Evolutionary conservation across 139 green algal species (phyloP).

Genomic region (Micractinium sp.): DNA sequence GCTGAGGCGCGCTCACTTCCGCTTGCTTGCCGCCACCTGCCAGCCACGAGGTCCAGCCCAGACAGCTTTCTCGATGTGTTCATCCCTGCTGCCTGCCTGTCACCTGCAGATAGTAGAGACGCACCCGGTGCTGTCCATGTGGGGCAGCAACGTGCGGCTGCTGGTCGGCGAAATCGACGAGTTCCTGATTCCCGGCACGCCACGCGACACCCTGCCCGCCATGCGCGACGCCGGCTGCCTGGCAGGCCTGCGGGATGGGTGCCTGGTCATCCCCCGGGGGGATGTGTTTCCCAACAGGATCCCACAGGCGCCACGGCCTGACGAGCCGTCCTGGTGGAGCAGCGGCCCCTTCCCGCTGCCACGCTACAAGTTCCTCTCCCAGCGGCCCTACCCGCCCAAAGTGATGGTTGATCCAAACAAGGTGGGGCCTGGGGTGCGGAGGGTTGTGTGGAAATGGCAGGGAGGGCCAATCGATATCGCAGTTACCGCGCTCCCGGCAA

Average conservation of each 20-base stretch:
- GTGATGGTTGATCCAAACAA: neutral
- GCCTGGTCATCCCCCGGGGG: neutral
- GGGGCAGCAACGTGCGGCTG: neutral
- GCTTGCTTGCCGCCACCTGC: neutral
- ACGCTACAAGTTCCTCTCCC: neutral
- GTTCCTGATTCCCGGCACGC: neutral
- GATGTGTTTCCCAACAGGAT: neutral
- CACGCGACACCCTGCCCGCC: neutral
- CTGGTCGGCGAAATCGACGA: neutral
- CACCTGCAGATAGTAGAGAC: neutral
- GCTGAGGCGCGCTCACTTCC: neutral
- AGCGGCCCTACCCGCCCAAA: neutral
- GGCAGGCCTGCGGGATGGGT: neutral
- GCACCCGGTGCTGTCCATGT: neutral
- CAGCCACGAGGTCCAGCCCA: too few species aligned
- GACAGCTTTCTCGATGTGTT: too few species aligned
- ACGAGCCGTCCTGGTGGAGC: neutral
- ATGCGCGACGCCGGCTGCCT: neutral
- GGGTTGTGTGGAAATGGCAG: neutral
- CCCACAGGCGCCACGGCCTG: neutral
- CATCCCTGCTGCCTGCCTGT: neutral
- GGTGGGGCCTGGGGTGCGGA: neutral
- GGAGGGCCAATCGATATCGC: neutral
- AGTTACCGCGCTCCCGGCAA: too few species aligned
- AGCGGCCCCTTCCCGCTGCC: neutral